Conservation (phyloP, 2,329 filamentous ascomycete genomes). For the Penicillium sp. region DNA sequence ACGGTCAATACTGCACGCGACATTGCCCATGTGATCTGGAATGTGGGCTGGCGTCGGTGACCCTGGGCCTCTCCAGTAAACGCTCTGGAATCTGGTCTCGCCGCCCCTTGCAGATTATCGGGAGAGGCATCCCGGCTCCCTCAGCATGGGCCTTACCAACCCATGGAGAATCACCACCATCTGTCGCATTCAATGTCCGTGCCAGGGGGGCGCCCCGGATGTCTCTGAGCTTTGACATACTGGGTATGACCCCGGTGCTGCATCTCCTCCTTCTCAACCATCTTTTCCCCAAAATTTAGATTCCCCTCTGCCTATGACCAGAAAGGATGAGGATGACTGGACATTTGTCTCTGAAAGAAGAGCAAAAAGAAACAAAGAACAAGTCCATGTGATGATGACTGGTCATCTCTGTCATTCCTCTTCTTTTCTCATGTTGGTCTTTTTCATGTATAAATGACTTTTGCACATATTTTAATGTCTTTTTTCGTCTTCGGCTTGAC, state of each 20-base stretch:
- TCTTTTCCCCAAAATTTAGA: too few relatives aligned
- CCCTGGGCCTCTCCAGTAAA: neutral
- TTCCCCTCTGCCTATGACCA: too few relatives aligned
- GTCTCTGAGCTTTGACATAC: too few relatives aligned
- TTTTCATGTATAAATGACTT: constrained; percentile 5
- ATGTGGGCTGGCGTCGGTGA: constrained; percentile 57
- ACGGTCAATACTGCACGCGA: constrained; percentile 62
- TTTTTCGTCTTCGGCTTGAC: neutral
- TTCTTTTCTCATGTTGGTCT: neutral
- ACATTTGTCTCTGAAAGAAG: too few relatives aligned
- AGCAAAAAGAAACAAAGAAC: too few relatives aligned
- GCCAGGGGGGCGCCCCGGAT: neutral
- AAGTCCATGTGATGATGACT: too few relatives aligned
- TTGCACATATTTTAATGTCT: too few relatives aligned
- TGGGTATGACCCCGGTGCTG: too few relatives aligned
- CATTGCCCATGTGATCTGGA: constrained; percentile 62
- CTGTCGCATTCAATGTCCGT: neutral
- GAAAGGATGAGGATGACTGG: too few relatives aligned
- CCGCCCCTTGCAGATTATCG: neutral
- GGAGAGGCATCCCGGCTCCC: neutral
- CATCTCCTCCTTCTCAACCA: too few relatives aligned
- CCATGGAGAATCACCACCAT: neutral
- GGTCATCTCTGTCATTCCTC: too few relatives aligned
- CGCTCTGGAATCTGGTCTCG: neutral
- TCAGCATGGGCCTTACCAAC: neutral